Base-by-base conservation (phyloP, 2,329 filamentous ascomycete species). In the Microthyrium microscopicum region DNA sequence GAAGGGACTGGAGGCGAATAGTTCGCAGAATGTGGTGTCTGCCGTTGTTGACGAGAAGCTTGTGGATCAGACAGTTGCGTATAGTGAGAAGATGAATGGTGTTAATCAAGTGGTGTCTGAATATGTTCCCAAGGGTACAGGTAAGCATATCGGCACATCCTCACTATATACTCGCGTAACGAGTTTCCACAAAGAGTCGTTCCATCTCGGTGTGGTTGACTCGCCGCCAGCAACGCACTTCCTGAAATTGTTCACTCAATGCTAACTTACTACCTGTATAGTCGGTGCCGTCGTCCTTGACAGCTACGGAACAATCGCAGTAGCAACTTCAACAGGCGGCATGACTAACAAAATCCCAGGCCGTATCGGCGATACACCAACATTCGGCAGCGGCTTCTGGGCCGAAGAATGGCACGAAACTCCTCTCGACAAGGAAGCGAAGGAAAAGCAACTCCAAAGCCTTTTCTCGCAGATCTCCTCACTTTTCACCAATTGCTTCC, bases 401-500 rank as follows among this genome's bases (percentile, higher is more conserved):
- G 82, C 84, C 0, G 84, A 91, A 50, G 70, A 84, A 43, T 92
- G 82, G 82, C n/a, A n/a, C n/a, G n/a, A n/a, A n/a, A n/a, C n/a
- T n/a, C n/a, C n/a, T n/a, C n/a, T n/a, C n/a, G n/a, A n/a, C n/a
- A n/a, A n/a, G n/a, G n/a, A n/a, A n/a, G n/a, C n/a, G n/a, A n/a
- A n/a, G n/a, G n/a, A n/a, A n/a, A n/a, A n/a, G n/a, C n/a, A 9
- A 21, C 8, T 21, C 16, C 19, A 9, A 11, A 20, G n/a, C 16
- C 8, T 11, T 13, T 9, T 6, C 17, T 19, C n/a, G 7, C 8
- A 19, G 19, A 19, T 15, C 28, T 6, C 12, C 19, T 19, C 28
- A 19, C 9, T 15, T 29, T n/a, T 18, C 28, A n/a, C 21, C 26
- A 2, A 8, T 15, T 18, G 13, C 22, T 12, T 25, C 22, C 9